phyloP scores from a whole-genome alignment of 257 asterid species.

The Forsythia viridissima region DNA sequence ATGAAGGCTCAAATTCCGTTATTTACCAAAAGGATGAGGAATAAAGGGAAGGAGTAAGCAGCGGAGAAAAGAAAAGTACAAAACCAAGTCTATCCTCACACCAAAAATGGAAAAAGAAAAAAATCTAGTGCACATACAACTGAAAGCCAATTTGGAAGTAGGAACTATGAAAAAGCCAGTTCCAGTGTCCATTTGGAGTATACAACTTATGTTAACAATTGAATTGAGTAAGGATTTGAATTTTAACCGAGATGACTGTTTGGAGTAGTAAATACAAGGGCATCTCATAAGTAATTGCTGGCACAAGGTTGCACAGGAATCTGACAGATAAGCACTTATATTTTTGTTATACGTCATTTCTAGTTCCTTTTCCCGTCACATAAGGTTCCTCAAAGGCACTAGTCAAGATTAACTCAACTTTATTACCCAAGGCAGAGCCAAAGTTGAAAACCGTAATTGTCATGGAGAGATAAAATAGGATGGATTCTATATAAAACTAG shows the following conservation, averaged over 20 bases:
- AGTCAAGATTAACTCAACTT: not conserved
- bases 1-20: not conserved
- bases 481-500: not conserved
- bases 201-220: not conserved
- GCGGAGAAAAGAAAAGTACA: not conserved
- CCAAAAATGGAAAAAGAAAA: not conserved
- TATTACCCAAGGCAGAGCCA: not conserved
- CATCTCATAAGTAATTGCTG: not conserved
- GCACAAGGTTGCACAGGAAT: not conserved
- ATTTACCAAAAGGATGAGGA: not conserved
- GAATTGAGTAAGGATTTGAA: not conserved
- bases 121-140: not conserved
- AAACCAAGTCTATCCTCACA: not conserved
- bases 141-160: not conserved
- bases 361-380: not conserved
- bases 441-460: not conserved
- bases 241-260: not conserved
- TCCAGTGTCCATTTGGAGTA: not conserved
- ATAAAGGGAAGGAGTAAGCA: not conserved
- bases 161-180: not conserved
- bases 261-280: not conserved
- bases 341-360: not conserved
- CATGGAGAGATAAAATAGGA: not conserved
- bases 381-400: not conserved
- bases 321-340: not conserved